Base-by-base conservation (phyloP, 495 filamentous ascomycete genomes). In the Aspergillus avenaceus region DNA sequence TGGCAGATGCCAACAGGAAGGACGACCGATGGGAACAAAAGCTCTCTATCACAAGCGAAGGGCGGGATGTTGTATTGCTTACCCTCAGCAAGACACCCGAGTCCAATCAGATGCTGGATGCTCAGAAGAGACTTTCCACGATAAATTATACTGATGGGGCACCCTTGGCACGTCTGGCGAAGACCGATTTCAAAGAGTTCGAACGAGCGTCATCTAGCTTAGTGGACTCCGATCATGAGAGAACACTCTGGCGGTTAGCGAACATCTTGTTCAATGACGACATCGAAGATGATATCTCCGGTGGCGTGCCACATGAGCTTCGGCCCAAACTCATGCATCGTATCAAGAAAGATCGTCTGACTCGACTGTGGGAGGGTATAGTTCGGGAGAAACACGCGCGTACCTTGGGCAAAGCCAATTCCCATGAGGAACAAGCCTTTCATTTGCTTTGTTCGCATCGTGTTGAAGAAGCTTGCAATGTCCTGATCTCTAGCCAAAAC, bases 181-280 rank as follows among this genome's bases (percentile, higher is more conserved):
- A 58, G 28, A 49, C 61, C 24, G 61, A 73, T 27, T 60, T 74
- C 22, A 53, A 59, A 23, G 58, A 65, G 31, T 75, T 74, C 55
- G 32, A 61, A 24, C 55, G 72, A 60, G 55, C 66, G 46, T 54
- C 61, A 0, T 56, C 62, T 16, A 54, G 46, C 46, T 50, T 56
- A 22, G 43, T 52, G 4, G 52, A 55, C 24, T 59, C 60, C 6
- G 61, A 68, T 16, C 56, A 66, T 40, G 72, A 76, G 54, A 60
- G 68, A 50, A 27, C 73, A 52, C 54, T 70, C 4, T 76, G 73
- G 73, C 65, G 70, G 38, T 76, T 97, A 46, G 86, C 88, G n/a
- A 84, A 85, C 42, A 79, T 96, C 24, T 78, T 98, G 16, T 97
- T 93, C 61, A 91, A 96, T 52, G 80, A 86, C 13, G 64, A 79